Evolutionary conservation across 495 filamentous ascomycete genomes (phyloP).

Genomic region (Evansstolkia leycettana): DNA sequence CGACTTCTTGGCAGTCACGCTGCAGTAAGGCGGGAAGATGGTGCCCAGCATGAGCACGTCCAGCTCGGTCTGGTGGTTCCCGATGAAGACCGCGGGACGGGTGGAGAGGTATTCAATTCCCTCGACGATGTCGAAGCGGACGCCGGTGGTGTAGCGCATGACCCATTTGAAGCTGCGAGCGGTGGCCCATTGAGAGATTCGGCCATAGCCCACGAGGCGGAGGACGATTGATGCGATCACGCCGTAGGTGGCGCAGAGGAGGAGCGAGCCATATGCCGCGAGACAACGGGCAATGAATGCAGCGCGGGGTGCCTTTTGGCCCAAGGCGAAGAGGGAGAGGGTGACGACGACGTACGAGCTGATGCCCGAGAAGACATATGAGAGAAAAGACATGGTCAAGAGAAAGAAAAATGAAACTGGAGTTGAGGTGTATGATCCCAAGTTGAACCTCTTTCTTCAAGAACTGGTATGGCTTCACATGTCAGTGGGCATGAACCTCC

Average conservation of each 20-base stretch:
- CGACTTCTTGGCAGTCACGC: constrained; percentile 84
- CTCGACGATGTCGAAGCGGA: constrained; percentile 65
- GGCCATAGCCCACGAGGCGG: constrained; percentile 55
- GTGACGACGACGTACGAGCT: constrained; percentile 42
- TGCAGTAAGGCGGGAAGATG: constrained; percentile 84
- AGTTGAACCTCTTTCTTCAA: too few relatives aligned
- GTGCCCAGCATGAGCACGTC: constrained; percentile 83
- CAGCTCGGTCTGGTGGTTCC: constrained; percentile 90
- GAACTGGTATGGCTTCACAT: too few relatives aligned
- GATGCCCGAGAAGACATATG: constrained; percentile 38
- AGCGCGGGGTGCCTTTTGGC: constrained; percentile 38
- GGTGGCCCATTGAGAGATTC: constrained; percentile 75
- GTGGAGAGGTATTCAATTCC: constrained; percentile 52
- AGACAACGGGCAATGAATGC: constrained; percentile 63
- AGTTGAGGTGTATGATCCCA: too few relatives aligned
- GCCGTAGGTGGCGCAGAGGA: constrained; percentile 60
- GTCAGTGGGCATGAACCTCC: too few relatives aligned
- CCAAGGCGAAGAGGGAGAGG: constrained; percentile 45
- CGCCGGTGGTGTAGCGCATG: constrained; percentile 63
- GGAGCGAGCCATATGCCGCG: constrained; percentile 55
- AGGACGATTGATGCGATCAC: constrained; percentile 61
- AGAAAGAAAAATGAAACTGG: too few relatives aligned
- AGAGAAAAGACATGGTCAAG: constrained; percentile 27
- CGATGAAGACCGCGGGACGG: constrained; percentile 81
- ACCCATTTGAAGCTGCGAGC: constrained; percentile 70